phyloP scores from a whole-genome alignment of 129 eudicot species.

The Erigeron canadensis region DNA sequence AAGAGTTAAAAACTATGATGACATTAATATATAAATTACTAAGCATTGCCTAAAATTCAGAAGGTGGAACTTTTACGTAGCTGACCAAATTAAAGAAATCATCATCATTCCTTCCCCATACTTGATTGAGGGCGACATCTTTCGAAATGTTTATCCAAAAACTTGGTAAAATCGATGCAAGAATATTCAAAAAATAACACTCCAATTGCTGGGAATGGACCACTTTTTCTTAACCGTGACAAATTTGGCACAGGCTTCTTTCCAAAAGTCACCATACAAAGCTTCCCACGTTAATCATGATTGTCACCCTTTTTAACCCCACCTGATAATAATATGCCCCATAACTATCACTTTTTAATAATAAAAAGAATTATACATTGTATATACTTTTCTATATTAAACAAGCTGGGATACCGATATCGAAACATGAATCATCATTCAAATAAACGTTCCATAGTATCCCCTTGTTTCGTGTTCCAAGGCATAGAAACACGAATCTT shows the following conservation, averaged over 20 bases:
- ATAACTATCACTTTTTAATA: not conserved
- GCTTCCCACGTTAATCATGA: slow-evolving; percentile 26
- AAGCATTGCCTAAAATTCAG: too few relatives aligned
- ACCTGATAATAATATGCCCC: not conserved
- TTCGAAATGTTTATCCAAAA: slow-evolving; percentile 25
- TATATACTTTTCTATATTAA: not conserved
- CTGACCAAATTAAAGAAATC: not conserved
- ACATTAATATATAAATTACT: too few relatives aligned
- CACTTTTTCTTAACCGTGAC: slow-evolving; percentile 33
- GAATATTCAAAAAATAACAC: slow-evolving; percentile 8
- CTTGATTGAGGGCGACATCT: not conserved
- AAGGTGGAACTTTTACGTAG: too few relatives aligned
- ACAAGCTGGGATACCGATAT: not conserved
- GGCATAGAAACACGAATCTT: not conserved
- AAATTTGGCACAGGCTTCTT: slow-evolving; percentile 29
- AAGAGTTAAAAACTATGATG: too few relatives aligned
- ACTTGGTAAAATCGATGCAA: slow-evolving; percentile 30
- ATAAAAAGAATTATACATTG: not conserved
- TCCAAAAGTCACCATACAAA: slow-evolving; percentile 26
- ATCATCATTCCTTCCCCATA: not conserved
- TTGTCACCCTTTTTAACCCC: slow-evolving; percentile 21
- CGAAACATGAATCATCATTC: not conserved
- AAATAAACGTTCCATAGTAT: not conserved
- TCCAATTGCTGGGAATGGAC: slow-evolving; percentile 22
- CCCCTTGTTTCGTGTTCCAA: not conserved